phyloP scores from a whole-genome alignment of 2,329 filamentous ascomycete genomes.

The Aspergillus costaricaensis region DNA sequence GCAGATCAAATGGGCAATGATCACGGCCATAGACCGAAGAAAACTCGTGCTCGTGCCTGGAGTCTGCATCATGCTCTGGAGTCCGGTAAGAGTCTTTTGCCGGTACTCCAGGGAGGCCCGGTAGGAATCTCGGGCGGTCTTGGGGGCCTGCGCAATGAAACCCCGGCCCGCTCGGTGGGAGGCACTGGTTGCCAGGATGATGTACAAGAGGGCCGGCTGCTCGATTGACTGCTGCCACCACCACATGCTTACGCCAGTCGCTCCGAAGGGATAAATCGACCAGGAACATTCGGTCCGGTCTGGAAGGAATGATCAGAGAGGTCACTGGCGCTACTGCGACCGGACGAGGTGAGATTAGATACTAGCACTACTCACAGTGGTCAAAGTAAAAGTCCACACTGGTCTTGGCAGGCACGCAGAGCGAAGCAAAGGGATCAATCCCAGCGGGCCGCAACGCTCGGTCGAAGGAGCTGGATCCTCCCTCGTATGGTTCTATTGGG shows the following conservation, averaged over 20 bases:
- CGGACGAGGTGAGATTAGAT: background rate
- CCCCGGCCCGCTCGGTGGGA: background rate
- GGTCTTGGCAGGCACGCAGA: background rate
- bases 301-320: too few relatives aligned
- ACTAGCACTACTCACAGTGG: background rate
- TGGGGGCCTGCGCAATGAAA: background rate
- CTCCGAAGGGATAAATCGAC: background rate
- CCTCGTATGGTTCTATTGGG: too few relatives aligned
- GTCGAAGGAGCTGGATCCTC: background rate
- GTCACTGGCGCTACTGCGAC: background rate
- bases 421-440: background rate
- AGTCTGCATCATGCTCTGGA: background rate
- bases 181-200: constrained; percentile 2
- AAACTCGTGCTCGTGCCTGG: background rate
- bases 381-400: background rate
- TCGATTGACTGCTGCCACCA: background rate
- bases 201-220: background rate
- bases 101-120: background rate
- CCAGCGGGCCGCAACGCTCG: background rate
- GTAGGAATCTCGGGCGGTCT: background rate
- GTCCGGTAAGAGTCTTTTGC: background rate
- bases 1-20: background rate
- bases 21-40: background rate
- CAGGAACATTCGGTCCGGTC: background rate
- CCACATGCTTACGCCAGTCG: background rate